These are phyloP conservation scores for Leptomonas seymouri DNA, from an alignment of 208 protist genomes.

Conservation along the genomic window DNA sequence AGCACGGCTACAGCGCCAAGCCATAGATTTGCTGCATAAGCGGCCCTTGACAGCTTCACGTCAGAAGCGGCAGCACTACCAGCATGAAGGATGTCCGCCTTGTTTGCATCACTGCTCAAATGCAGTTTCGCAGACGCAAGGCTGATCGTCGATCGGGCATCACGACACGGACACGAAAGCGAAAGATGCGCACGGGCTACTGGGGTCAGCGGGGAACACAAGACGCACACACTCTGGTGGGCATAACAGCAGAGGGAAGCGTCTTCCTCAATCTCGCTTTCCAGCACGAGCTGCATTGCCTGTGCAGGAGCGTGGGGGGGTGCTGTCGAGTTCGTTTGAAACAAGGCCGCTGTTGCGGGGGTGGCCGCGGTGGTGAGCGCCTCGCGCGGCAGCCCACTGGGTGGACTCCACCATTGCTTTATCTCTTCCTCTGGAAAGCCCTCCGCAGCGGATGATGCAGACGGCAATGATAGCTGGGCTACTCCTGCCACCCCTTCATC, in stretches of 20 bases:
- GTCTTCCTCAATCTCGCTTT: slow-evolving; percentile 8
- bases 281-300: slow-evolving; percentile 19
- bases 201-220: too few relatives aligned
- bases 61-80: too few relatives aligned
- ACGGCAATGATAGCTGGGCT: too few relatives aligned
- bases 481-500: too few relatives aligned
- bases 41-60: not conserved
- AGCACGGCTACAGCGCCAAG: slow-evolving; percentile 26
- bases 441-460: too few relatives aligned
- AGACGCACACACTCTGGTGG: slow-evolving; percentile 1
- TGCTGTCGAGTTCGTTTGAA: not conserved
- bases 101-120: too few relatives aligned
- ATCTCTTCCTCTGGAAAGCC: too few relatives aligned
- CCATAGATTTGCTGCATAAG: slow-evolving; percentile 18
- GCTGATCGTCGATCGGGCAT: not conserved
- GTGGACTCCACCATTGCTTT: too few relatives aligned
- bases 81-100: too few relatives aligned
- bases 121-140: too few relatives aligned
- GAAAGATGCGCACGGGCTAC: not conserved
- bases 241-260: slow-evolving; percentile 12
- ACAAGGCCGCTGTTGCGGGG: not conserved
- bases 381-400: too few relatives aligned
- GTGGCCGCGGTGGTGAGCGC: not conserved
- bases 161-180: not conserved
- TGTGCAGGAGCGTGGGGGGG: not conserved